Evolutionary conservation across 2,329 filamentous ascomycete species (phyloP).

Genomic region (Tolypocladium ovalisporum): DNA sequence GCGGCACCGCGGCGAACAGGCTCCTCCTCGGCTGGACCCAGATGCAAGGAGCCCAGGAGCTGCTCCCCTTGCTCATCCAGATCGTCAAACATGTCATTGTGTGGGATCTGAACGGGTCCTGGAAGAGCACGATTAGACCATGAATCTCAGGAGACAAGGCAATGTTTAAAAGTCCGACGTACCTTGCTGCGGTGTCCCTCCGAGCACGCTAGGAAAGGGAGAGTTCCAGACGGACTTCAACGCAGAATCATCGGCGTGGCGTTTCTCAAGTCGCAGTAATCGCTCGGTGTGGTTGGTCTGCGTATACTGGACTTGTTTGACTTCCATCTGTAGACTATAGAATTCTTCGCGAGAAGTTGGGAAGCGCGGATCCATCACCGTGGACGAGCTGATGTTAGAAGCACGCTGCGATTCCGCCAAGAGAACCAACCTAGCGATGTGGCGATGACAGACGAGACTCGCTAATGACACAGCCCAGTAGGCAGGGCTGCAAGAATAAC

Average conservation of each 20-base stretch:
- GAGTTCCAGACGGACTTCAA: constrained; percentile 88
- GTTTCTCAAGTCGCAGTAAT: constrained; percentile 51
- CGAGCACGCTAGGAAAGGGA: constrained; percentile 77
- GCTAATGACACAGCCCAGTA: not conserved
- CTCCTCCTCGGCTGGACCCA: constrained; percentile 74
- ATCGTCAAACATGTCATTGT: constrained; percentile 78
- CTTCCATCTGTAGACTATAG: constrained; percentile 58
- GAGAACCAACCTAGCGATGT: not conserved
- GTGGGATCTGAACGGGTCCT: constrained; percentile 72
- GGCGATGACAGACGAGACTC: not conserved
- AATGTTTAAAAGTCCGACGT: too few species aligned
- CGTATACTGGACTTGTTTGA: constrained; percentile 55
- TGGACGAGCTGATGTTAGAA: not conserved
- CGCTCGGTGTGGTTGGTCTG: constrained; percentile 53
- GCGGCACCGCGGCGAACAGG: constrained; percentile 74
- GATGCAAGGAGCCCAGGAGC: constrained; percentile 67
- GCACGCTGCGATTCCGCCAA: not conserved
- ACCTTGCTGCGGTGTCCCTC: constrained; percentile 83
- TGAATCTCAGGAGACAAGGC: too few species aligned
- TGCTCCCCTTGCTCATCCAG: constrained; percentile 81
- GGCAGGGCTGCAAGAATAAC: not conserved
- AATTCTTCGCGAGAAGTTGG: constrained; percentile 51
- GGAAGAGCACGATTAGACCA: constrained; percentile 1
- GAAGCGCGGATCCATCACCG: constrained; percentile 55
- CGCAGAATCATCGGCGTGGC: constrained; percentile 55